Base-by-base conservation (phyloP, 331 rosid species). In the Dryas integrifolia region DNA sequence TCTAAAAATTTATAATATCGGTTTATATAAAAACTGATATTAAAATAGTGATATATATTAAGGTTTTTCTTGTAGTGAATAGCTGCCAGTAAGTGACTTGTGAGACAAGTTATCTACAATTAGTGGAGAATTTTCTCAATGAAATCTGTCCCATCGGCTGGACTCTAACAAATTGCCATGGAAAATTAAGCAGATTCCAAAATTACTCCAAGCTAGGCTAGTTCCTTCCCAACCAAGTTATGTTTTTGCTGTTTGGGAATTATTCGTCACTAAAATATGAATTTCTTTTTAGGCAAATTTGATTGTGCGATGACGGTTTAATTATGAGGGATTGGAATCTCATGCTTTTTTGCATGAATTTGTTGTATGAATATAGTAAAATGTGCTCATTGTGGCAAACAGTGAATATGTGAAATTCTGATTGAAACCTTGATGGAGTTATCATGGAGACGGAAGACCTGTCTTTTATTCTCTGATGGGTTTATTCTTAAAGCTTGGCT, bases 321-420 rank as follows among this genome's bases (percentile, higher is more conserved):
- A 71, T 74, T 51, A 58, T 70, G 69, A 82, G 83, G 85, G 81
- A 69, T 81, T 79, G 86, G 86, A 81, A 85, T 86, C 86, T 75
- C 78, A 56, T 79, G 77, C 78, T 79, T 74, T 70, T 83, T 72
- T 84, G 84, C 86, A 79, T 85, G 86, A 72, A 64, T 75, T 86
- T 79, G 78, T 72, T 88, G 77, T 74, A 75, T 88, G 77, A 61
- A 70, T 65, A 75, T 78, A 84, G 85, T 81, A 90, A 77, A 85
- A 76, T 75, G 86, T 79, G 85, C 84, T 84, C 80, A 70, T 21
- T 21, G 90, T 85, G 90, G 88, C 84, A 85, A 86, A 77, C 91
- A 82, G 62, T 90, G 87, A 76, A 75, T 74, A 72, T 79, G 73
- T 85, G 87, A 83, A 69, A 75, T 85, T 81, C 84, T 74, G 86